A percentile compares a stretch with the other conserved stretches of the same genome.
Conservation (phyloP, 2,329 filamentous ascomycete species). For the Aspergillaceae sp. region DNA sequence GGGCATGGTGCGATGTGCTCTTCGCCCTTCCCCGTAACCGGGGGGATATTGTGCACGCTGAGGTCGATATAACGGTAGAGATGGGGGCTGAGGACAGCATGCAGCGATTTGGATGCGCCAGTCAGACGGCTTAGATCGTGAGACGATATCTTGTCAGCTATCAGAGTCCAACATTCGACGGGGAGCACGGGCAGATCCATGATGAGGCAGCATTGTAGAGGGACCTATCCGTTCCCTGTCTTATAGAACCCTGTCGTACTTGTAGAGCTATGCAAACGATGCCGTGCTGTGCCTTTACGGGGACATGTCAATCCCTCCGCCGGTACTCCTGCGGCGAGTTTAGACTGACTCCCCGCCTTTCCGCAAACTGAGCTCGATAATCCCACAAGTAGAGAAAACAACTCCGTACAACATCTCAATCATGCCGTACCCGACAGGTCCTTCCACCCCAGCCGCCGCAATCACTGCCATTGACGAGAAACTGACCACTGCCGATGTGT, state of each 20-base stretch:
- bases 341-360: not conserved
- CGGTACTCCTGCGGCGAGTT: not conserved
- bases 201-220: no score
- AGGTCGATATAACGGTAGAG: no score
- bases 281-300: not conserved
- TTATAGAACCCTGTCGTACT: not conserved
- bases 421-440: not conserved
- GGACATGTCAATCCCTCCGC: not conserved
- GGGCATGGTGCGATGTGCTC: no score
- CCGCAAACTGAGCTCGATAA: not conserved
- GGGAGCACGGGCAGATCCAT: no score
- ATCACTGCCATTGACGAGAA: slow-evolving; percentile 17
- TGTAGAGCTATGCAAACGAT: not conserved
- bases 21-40: no score
- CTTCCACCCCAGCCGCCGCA: slow-evolving; percentile 13
- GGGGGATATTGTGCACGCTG: no score
- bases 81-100: no score
- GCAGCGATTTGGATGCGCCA: no score
- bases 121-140: no score
- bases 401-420: not conserved
- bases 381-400: not conserved
- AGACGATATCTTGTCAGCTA: no score
- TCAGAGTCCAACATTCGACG: no score
- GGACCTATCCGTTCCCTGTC: no score
- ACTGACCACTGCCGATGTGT: slow-evolving; percentile 10